Conservation (phyloP, 2,329 filamentous ascomycete species). For the Botrytis fabae region DNA sequence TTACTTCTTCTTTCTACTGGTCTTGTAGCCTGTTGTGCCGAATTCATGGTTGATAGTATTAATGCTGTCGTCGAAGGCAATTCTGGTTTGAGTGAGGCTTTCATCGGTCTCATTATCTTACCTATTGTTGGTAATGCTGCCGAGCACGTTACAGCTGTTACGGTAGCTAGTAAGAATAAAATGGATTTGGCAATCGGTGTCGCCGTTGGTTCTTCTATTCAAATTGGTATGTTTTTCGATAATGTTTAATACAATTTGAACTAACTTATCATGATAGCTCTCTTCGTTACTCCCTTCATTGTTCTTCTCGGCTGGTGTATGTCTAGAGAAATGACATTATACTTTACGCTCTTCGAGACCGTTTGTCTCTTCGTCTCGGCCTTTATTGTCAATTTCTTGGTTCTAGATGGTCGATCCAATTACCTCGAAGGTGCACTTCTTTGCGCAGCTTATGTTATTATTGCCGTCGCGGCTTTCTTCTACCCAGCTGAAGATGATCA, state of each 20-base stretch:
- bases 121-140: conserved; percentile 74
- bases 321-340: conserved; percentile 69
- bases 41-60: conserved; percentile 70
- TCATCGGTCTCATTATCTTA: conserved; percentile 70
- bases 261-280: conserved; percentile 42
- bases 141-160: conserved; percentile 71
- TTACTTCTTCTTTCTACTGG: conserved; percentile 64
- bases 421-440: conserved; percentile 78
- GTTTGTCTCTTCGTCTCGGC: conserved; percentile 82
- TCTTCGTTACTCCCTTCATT: conserved; percentile 69
- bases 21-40: conserved; percentile 67
- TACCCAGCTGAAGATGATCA: conserved; percentile 56
- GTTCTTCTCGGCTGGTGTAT: conserved; percentile 73
- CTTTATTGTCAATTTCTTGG: conserved; percentile 85
- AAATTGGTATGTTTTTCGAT: conserved; percentile 53
- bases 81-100: conserved; percentile 59
- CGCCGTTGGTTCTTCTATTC: conserved; percentile 68
- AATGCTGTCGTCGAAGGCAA: conserved; percentile 59
- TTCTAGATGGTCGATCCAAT: conserved; percentile 81
- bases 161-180: conserved; percentile 72
- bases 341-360: conserved; percentile 88
- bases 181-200: conserved; percentile 75
- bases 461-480: conserved; percentile 65
- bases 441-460: conserved; percentile 67
- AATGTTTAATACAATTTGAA: not conserved